phyloP scores from a whole-genome alignment of 768 basidiomycete genomes.

The Cantharellus cinnabarinus region DNA sequence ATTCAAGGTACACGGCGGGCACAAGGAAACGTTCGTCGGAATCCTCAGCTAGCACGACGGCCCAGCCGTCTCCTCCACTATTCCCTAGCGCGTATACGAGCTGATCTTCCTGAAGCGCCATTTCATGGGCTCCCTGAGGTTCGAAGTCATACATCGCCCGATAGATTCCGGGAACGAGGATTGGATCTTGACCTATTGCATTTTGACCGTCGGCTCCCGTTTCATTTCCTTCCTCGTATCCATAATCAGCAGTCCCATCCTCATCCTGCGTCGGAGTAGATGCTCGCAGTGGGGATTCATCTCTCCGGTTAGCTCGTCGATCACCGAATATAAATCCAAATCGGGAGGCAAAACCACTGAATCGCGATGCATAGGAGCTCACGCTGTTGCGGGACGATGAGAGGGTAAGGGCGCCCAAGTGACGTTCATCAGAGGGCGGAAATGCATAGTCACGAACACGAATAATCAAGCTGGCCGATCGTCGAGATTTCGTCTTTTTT shows the following conservation, averaged over 20 bases:
- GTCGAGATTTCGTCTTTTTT: background rate
- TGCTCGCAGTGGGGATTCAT: background rate
- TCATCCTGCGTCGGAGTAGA: background rate
- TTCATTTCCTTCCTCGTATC: conserved; percentile 12
- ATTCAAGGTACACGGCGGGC: conserved; percentile 58
- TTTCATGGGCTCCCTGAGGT: conserved; percentile 66
- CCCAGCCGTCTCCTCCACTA: conserved; percentile 68
- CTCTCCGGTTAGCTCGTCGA: background rate
- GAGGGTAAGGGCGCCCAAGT: conserved; percentile 16
- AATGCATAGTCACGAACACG: conserved; percentile 34
- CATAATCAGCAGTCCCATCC: conserved; percentile 1
- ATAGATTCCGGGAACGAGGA: conserved; percentile 47
- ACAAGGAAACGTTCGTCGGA: conserved; percentile 38
- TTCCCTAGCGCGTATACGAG: conserved; percentile 49
- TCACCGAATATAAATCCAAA: background rate
- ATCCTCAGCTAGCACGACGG: conserved; percentile 30
- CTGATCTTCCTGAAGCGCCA: conserved; percentile 60
- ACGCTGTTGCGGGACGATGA: background rate
- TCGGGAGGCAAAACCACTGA: conserved; percentile 1
- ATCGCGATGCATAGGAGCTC: background rate
- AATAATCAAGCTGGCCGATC: conserved; percentile 9
- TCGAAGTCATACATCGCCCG: conserved; percentile 61
- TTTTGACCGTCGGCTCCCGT: conserved; percentile 6
- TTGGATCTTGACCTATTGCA: conserved; percentile 13
- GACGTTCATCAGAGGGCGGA: conserved; percentile 23